Conservation (phyloP, 345 rosid genomes). For the Balakata baccata region DNA sequence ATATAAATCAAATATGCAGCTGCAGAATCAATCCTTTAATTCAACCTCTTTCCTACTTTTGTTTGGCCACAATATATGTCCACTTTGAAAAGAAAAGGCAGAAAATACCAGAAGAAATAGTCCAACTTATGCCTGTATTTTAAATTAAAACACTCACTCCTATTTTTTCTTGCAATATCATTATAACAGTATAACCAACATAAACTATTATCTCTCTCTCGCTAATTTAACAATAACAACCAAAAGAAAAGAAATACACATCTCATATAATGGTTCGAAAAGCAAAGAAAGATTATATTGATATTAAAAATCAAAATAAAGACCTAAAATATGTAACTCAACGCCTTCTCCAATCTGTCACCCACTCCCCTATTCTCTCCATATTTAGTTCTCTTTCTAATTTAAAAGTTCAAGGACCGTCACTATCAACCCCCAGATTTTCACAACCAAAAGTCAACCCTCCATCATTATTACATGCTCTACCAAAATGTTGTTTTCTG, state of each 20-base stretch:
- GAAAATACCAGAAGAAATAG: too few species aligned
- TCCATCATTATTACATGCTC: neutral
- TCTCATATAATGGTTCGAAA: neutral
- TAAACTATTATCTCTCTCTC: neutral
- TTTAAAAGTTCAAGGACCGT: neutral
- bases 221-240: too few species aligned
- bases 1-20: neutral
- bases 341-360: neutral
- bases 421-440: neutral
- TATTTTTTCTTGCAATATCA: neutral
- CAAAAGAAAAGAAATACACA: neutral
- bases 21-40: neutral
- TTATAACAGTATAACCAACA: neutral
- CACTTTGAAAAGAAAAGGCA: neutral
- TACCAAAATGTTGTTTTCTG: neutral
- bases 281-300: neutral
- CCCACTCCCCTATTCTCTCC: neutral
- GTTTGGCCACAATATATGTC: neutral
- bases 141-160: neutral
- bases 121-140: neutral
- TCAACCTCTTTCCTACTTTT: neutral
- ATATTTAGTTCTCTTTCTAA: neutral
- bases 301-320: neutral
- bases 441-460: neutral
- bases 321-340: neutral